Percentiles rank a stretch among this genome's conserved stretches.
Conservation (phyloP, 2,329 filamentous ascomycete genomes). For the Orbilia javanica region DNA sequence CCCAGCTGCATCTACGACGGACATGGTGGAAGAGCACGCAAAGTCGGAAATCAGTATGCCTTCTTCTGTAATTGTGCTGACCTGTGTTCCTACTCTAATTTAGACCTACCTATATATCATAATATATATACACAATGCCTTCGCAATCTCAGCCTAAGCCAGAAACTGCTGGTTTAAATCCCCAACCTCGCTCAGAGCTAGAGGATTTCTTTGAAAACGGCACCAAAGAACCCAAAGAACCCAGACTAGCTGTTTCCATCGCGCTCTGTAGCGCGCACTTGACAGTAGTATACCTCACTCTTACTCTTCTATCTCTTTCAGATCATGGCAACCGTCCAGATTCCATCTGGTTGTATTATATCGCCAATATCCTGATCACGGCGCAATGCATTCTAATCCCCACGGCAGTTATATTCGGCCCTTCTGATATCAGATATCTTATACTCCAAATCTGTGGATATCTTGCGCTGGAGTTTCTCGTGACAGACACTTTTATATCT, state of each 20-base stretch:
- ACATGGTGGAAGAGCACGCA: too few relatives aligned
- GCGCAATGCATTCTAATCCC: not conserved
- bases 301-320: conserved; percentile 1
- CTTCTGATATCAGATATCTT: not conserved
- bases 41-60: too few relatives aligned
- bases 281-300: not conserved
- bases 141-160: conserved; percentile 46
- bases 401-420: not conserved
- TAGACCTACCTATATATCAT: too few relatives aligned
- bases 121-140: conserved; percentile 49
- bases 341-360: conserved; percentile 1
- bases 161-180: conserved; percentile 42
- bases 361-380: not conserved
- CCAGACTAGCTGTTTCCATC: not conserved
- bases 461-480: not conserved
- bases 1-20: too few relatives aligned
- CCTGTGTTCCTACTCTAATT: too few relatives aligned
- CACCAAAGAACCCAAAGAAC: conserved; percentile 48
- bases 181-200: conserved; percentile 52
- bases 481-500: not conserved
- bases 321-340: not conserved
- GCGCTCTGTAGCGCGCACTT: not conserved
- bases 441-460: not conserved
- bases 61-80: too few relatives aligned
- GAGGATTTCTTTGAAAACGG: conserved; percentile 59